Percentiles rank a stretch among this genome's conserved stretches.
These are phyloP conservation scores for Candida xyloterini DNA, from an alignment of 805 yeast genomes.

Conservation along the genomic window DNA sequence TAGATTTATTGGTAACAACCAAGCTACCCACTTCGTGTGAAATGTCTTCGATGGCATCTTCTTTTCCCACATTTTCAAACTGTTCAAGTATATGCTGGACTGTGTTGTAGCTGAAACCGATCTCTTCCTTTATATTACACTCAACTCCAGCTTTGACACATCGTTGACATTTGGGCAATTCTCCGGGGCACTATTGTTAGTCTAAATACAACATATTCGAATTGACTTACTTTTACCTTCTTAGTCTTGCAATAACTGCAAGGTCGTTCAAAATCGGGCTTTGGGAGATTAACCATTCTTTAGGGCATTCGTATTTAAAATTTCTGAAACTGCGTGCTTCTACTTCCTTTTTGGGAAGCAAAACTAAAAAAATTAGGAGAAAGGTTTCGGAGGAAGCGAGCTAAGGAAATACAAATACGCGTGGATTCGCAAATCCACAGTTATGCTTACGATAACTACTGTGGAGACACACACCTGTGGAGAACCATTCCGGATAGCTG, in stretches of 20 bases:
- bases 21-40: slow-evolving; percentile 28
- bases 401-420: neutral
- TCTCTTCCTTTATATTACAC: slow-evolving; percentile 23
- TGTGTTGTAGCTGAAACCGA: slow-evolving; percentile 23
- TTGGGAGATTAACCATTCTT: slow-evolving; percentile 5
- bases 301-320: neutral
- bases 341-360: neutral
- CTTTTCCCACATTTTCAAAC: slow-evolving; percentile 13
- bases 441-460: slow-evolving; percentile 18
- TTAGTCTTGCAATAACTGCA: slow-evolving; percentile 24
- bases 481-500: slow-evolving; percentile 25
- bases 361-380: neutral
- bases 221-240: slow-evolving; percentile 23
- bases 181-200: slow-evolving; percentile 22
- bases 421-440: no score
- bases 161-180: slow-evolving; percentile 21
- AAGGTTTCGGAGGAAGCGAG: slow-evolving; percentile 1
- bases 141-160: slow-evolving; percentile 18
- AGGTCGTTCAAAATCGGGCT: slow-evolving; percentile 21
- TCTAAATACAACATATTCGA: no score
- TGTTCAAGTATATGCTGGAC: slow-evolving; percentile 15
- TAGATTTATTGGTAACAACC: slow-evolving; percentile 15
- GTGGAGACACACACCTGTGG: slow-evolving; percentile 29
- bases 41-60: slow-evolving; percentile 21
- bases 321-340: neutral